These are phyloP conservation scores for Fusarium tupiense DNA, from an alignment of 2,329 filamentous ascomycete species.

Conservation along the genomic window DNA sequence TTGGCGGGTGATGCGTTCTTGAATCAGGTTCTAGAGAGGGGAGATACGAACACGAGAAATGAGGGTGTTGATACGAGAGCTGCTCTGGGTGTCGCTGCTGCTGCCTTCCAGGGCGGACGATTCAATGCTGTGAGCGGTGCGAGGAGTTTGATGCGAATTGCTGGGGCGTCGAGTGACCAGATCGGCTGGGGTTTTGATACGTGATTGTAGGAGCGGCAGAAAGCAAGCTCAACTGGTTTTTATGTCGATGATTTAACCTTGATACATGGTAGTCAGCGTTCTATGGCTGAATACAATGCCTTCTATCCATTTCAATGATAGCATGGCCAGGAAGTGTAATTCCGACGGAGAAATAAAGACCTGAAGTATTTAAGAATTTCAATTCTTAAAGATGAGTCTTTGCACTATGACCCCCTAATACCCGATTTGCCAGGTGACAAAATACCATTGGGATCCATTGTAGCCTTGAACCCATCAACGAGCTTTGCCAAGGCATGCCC, in stretches of 20 bases:
- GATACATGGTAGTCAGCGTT: not conserved
- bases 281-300: not conserved
- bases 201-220: not conserved
- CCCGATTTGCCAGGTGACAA: not conserved
- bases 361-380: too few species aligned
- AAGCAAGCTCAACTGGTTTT: accelerated
- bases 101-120: slow-evolving; percentile 27
- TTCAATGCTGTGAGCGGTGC: slow-evolving; percentile 14
- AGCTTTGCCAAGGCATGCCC: not conserved
- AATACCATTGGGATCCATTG: not conserved
- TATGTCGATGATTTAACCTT: not conserved
- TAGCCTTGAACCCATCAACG: not conserved
- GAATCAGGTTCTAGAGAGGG: slow-evolving; percentile 29
- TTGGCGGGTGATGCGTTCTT: slow-evolving; percentile 27
- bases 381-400: not conserved
- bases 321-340: not conserved
- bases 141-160: slow-evolving; percentile 26
- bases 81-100: slow-evolving; percentile 20
- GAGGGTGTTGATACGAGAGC: slow-evolving; percentile 8
- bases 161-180: slow-evolving; percentile 19
- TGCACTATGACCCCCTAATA: not conserved
- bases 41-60: not conserved
- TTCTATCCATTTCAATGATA: not conserved
- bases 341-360: not conserved
- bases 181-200: slow-evolving; percentile 39